These are phyloP conservation scores for Pseudocercospora crystallina DNA, from an alignment of 2,329 filamentous ascomycete genomes.

Conservation along the genomic window DNA sequence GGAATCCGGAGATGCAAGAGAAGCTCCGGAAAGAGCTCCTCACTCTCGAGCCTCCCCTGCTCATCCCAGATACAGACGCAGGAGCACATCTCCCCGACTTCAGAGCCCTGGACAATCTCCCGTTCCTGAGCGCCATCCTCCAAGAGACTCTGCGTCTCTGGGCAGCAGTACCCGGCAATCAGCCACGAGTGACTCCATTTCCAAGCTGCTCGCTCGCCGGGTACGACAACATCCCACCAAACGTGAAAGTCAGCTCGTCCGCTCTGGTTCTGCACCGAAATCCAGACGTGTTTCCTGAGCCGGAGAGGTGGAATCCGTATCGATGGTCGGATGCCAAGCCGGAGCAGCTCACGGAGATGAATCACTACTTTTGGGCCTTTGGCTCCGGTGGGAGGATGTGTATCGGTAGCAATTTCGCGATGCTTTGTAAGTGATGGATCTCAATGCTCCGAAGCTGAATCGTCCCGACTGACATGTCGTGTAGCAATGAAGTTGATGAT, in stretches of 20 bases:
- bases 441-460: background rate
- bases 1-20: constrained; percentile 15
- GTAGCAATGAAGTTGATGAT: constrained; percentile 43
- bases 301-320: constrained; percentile 38
- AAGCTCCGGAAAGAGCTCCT: constrained; percentile 18
- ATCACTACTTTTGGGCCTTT: constrained; percentile 49
- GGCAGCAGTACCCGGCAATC: constrained; percentile 58
- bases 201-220: constrained; percentile 27
- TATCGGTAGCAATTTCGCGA: constrained; percentile 45
- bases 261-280: constrained; percentile 45
- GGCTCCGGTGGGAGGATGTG: constrained; percentile 48
- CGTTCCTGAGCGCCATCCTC: constrained; percentile 56
- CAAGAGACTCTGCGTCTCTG: constrained; percentile 60
- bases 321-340: constrained; percentile 40
- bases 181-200: constrained; percentile 52
- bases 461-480: background rate
- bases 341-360: constrained; percentile 37
- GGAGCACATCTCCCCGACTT: background rate
- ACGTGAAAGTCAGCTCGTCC: constrained; percentile 43
- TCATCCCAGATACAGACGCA: background rate
- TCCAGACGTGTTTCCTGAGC: constrained; percentile 40
- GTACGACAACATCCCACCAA: constrained; percentile 33
- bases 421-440: constrained; percentile 21
- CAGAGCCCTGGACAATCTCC: constrained; percentile 44
- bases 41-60: background rate